A percentile compares a stretch with the other conserved stretches of the same genome.
phyloP scores from a whole-genome alignment of 768 basidiomycete genomes.

The Lentinula edodes region DNA sequence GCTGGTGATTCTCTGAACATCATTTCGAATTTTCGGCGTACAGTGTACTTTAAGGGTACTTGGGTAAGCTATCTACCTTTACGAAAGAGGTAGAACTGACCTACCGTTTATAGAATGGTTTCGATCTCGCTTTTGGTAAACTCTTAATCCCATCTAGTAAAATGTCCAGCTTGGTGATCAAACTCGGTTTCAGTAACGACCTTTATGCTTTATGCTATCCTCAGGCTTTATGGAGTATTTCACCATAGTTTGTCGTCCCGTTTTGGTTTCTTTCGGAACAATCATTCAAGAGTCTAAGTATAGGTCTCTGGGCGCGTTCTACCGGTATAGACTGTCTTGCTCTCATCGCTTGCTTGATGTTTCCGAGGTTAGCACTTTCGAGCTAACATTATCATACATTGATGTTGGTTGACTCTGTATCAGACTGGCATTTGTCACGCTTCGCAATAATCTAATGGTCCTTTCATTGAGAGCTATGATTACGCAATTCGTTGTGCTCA shows the following conservation, averaged over 20 bases:
- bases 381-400: not conserved
- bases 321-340: constrained; percentile 82
- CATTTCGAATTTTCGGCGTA: not conserved
- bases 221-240: constrained; percentile 77
- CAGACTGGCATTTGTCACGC: constrained; percentile 86
- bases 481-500: constrained; percentile 77
- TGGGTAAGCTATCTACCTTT: constrained; percentile 47
- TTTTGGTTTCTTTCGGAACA: not conserved
- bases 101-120: constrained; percentile 64
- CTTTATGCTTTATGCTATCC: constrained; percentile 68
- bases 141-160: not conserved
- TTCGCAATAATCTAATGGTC: constrained; percentile 77
- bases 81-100: constrained; percentile 5
- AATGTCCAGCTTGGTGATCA: not conserved
- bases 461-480: constrained; percentile 89
- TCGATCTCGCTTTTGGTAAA: constrained; percentile 85
- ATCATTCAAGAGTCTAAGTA: not conserved
- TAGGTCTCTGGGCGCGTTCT: constrained; percentile 61
- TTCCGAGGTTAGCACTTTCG: constrained; percentile 58
- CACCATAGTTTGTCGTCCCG: constrained; percentile 43
- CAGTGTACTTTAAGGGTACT: constrained; percentile 81
- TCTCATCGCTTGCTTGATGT: constrained; percentile 84
- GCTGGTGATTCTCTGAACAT: constrained; percentile 6
- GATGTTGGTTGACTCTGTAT: not conserved
- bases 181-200: constrained; percentile 52